Evolutionary conservation across 2,329 filamentous ascomycete species (phyloP), one percentile per base, ranked within the genome.

Genomic region (Penicillium sp.): DNA sequence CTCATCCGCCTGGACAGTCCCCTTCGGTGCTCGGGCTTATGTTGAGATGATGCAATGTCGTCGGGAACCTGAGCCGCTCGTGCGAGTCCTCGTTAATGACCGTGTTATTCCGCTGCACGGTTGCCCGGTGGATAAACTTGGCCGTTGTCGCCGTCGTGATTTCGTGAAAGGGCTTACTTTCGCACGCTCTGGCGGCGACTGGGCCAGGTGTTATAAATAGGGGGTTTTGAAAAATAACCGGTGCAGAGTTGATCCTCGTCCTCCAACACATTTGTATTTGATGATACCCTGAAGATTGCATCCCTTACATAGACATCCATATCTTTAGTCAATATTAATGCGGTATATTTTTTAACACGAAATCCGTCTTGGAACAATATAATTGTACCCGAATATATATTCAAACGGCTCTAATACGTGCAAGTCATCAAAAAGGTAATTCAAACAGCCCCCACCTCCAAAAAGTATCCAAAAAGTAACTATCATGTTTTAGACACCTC

Each of bases 21-120:
- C 92, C 0, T 96, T 97, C 73, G 89, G 82, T 0, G 86, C 84
- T 18, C 80, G 91, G 50, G 82, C 91, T 72, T 96, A 95, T 70
- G 84, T 97, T 35, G 92, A 97, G 80, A 94, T 93, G 80, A 86
- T 96, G 83, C 74, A 73, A 39, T 97, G 92, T 70, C 69, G 69
- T 12, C 18, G 27, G 1, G 54, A 69, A 25, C 47, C 61, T 18
- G 84, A 90, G 66, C 88, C 94, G 71, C 78, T 88, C 50, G 89
- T 97, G 12, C 82, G 92, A 37, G 80, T 95, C 5, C 74, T 97
- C 56, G 78, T 97, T 35, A 96, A 97, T 72, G 91, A 95, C 67
- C 82, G 90, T 25, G 90, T 96, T 2, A 79, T 92, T 55, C 84
- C 86, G 12, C 72, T 96, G 53, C 76, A 82, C 61, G 85, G 81